Conservation (phyloP, 2,329 filamentous ascomycete species). For the Tolypocladium album region DNA sequence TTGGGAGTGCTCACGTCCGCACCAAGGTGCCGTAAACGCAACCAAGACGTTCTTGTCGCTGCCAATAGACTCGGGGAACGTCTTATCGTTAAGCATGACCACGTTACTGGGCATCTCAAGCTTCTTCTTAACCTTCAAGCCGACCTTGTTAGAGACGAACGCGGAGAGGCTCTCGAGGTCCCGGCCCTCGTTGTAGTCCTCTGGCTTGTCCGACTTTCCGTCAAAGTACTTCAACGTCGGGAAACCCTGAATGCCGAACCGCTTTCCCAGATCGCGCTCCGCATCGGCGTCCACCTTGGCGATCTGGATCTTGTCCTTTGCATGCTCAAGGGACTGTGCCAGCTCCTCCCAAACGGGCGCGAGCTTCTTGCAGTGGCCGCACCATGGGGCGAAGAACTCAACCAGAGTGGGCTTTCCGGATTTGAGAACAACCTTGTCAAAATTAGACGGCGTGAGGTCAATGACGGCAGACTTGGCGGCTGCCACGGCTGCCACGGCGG, state of each 20-base stretch:
- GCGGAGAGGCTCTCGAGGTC: slow-evolving; percentile 75
- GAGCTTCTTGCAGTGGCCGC: slow-evolving; percentile 96
- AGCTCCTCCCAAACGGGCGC: slow-evolving; percentile 93
- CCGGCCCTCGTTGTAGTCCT: slow-evolving; percentile 77
- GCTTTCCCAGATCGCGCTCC: slow-evolving; percentile 73
- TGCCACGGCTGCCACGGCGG: slow-evolving; percentile 41
- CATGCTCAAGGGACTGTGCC: slow-evolving; percentile 59
- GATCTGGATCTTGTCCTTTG: slow-evolving; percentile 66
- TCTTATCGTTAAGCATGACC: slow-evolving; percentile 66
- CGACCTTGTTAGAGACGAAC: slow-evolving; percentile 82
- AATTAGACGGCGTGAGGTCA: slow-evolving; percentile 83
- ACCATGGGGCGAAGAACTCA: slow-evolving; percentile 98
- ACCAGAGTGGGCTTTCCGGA: slow-evolving; percentile 92
- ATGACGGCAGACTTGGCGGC: slow-evolving; percentile 73
- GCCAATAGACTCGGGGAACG: slow-evolving; percentile 70
- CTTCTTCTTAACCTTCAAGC: slow-evolving; percentile 69
- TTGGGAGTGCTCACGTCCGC: slow-evolving; percentile 67
- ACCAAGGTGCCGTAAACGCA: slow-evolving; percentile 97
- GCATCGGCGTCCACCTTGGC: slow-evolving; percentile 94
- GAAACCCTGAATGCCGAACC: slow-evolving; percentile 86
- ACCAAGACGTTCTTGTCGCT: slow-evolving; percentile 83
- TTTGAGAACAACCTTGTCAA: slow-evolving; percentile 79
- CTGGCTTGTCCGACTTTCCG: slow-evolving; percentile 77
- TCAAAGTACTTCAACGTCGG: slow-evolving; percentile 97
- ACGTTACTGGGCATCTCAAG: slow-evolving; percentile 64